Evolutionary conservation across 192 early-diverging fungal species (phyloP), one percentile per base, ranked within the genome.

Genomic region (Coemansia sp.): DNA sequence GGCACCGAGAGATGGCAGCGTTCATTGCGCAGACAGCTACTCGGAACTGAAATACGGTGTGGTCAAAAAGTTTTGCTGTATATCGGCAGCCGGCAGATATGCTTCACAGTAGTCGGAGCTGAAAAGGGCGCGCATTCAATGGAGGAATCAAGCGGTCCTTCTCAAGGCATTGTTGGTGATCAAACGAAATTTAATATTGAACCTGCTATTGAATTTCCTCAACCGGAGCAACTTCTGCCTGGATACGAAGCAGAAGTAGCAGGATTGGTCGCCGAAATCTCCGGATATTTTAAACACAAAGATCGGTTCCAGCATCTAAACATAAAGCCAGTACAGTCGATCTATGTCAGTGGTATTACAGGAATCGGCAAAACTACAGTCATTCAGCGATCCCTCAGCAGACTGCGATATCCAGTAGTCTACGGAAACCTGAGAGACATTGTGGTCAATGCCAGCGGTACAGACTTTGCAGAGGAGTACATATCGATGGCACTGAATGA

Each of bases 291-390:
- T 68, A 31, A 18, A 2, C 56, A 48, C 50, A 58, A 64, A 16
- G 25, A 62, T 0, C 32, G 56, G 7, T 81, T 69, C 38, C 20
- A 20, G 12, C 69, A 69, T 16, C 54, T 81, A 22, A 31, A 54
- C 17, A 60, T 69, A 14, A 34, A 28, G 28, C 69, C 78, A 28
- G 50, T 60, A 30, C 73, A 72, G 54, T 30, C 67, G 10, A 48
- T 75, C 0, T 72, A 48, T 34, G 52, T 75, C 7, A 45, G 33
- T 20, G 78, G 78, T 5, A 40, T 66, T 29, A 20, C 72, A 12
- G 78, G 78, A 20, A 66, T 67, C 17, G 78, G 78, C 6, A 81
- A 81, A 30, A 64, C 66, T 0, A 66, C 67, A 2, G 38, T 75
- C 14, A 66, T 81, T n/a, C 40, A 50, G 1, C 22, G 58, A 16